phyloP scores from a whole-genome alignment of 371 early-diverging fungal genomes.

The Mucor lusitanicus region DNA sequence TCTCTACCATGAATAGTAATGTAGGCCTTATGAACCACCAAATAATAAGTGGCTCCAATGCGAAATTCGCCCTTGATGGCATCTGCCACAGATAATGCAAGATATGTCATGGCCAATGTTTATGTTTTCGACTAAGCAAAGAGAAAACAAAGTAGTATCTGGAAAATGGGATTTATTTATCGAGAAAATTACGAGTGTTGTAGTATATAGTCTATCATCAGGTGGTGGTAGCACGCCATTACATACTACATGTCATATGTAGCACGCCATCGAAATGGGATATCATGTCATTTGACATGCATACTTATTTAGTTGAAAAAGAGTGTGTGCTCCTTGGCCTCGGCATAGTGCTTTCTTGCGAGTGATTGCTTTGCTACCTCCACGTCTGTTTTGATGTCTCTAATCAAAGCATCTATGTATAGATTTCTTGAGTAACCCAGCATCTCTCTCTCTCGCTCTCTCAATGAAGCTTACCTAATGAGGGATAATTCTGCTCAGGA shows the following conservation, averaged over 20 bases:
- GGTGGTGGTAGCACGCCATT: constrained; percentile 7
- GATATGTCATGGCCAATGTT: constrained; percentile 23
- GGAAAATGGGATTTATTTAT: constrained; percentile 16
- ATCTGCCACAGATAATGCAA: constrained; percentile 5
- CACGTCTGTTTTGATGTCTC: constrained; percentile 92
- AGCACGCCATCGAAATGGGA: constrained; percentile 1
- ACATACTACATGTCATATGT: not conserved
- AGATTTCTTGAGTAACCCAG: too few species aligned
- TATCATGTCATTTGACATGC: constrained; percentile 20
- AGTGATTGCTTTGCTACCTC: constrained; percentile 76
- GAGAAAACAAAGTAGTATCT: too few species aligned
- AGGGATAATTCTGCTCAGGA: constrained; percentile 86
- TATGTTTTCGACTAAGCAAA: constrained; percentile 21
- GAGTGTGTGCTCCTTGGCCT: constrained; percentile 12
- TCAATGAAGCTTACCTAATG: constrained; percentile 61
- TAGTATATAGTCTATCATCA: constrained; percentile 18
- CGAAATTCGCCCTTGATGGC: not conserved
- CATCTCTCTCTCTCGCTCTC: too few species aligned
- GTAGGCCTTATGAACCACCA: not conserved
- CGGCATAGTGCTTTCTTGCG: constrained; percentile 37
- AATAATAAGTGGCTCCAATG: not conserved
- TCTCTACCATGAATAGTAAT: not conserved
- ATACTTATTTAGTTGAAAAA: constrained; percentile 4
- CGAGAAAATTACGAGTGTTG: constrained; percentile 14
- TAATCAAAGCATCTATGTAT: constrained; percentile 79